Percentiles rank a stretch among this genome's conserved stretches.
These are phyloP conservation scores for Venturia asperata DNA, from an alignment of 2,329 filamentous ascomycete genomes.

Conservation along the genomic window DNA sequence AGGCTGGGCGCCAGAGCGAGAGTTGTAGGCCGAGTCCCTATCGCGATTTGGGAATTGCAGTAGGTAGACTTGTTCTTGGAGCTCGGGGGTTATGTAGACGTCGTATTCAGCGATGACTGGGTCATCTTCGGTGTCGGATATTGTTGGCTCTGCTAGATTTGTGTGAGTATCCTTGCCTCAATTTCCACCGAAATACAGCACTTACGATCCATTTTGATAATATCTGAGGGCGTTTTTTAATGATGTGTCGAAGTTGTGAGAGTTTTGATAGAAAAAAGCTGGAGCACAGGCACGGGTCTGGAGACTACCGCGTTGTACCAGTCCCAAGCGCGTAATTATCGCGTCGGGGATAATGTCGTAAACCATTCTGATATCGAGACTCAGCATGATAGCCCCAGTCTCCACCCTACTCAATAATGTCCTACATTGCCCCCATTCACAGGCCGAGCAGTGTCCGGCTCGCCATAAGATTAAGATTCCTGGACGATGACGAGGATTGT, in stretches of 20 bases:
- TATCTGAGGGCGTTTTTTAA: neutral
- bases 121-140: slow-evolving; percentile 34
- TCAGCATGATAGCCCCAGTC: neutral
- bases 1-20: slow-evolving; percentile 50
- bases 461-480: slow-evolving; percentile 72
- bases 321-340: neutral
- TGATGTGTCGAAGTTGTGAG: neutral
- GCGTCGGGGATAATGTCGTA: slow-evolving; percentile 14
- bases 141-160: neutral
- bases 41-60: slow-evolving; percentile 83
- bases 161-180: neutral
- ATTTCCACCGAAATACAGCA: neutral
- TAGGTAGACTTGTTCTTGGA: slow-evolving; percentile 55
- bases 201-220: slow-evolving; percentile 23
- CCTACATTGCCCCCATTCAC: slow-evolving; percentile 91
- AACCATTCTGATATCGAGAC: slow-evolving; percentile 4
- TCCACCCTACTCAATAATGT: slow-evolving; percentile 50
- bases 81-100: slow-evolving; percentile 72
- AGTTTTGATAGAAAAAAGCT: neutral
- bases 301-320: neutral
- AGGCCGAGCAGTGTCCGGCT: slow-evolving; percentile 84
- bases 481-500: slow-evolving; percentile 68
- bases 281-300: neutral
- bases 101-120: slow-evolving; percentile 57
- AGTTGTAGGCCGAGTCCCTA: slow-evolving; percentile 56